These are phyloP conservation scores for Colletotrichum sidae DNA, from an alignment of 2,329 filamentous ascomycete species.

Conservation along the genomic window DNA sequence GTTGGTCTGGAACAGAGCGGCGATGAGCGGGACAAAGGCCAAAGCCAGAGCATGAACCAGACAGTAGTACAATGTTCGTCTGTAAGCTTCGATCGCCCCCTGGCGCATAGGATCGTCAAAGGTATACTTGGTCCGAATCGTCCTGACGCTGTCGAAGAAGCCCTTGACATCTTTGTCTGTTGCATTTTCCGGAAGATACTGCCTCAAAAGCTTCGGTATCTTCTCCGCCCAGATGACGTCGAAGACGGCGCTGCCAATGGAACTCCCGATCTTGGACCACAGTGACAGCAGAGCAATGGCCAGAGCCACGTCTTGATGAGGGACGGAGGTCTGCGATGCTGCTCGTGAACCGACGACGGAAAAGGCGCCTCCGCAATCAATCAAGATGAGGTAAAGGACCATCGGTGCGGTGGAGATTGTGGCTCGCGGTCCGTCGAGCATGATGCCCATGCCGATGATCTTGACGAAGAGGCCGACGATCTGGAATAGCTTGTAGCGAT, in stretches of 20 bases:
- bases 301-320: constrained; percentile 30
- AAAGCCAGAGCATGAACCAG: constrained; percentile 28
- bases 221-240: constrained; percentile 37
- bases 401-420: constrained; percentile 48
- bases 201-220: constrained; percentile 42
- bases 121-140: constrained; percentile 33
- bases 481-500: constrained; percentile 31
- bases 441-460: constrained; percentile 43
- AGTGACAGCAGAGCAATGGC: constrained; percentile 28
- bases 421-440: constrained; percentile 30
- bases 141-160: constrained; percentile 25
- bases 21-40: constrained; percentile 34
- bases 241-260: constrained; percentile 29
- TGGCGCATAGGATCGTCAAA: constrained; percentile 37
- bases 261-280: constrained; percentile 34
- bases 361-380: constrained; percentile 64
- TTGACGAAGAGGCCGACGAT: constrained; percentile 42
- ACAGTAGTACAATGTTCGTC: constrained; percentile 35
- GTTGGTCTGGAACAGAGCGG: constrained; percentile 35
- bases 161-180: constrained; percentile 40
- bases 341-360: constrained; percentile 33
- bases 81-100: constrained; percentile 37
- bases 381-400: constrained; percentile 84
- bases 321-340: constrained; percentile 27
- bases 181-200: constrained; percentile 40